Conservation (phyloP, 2,329 filamentous ascomycete genomes). For the Fusarium tricinctum region DNA sequence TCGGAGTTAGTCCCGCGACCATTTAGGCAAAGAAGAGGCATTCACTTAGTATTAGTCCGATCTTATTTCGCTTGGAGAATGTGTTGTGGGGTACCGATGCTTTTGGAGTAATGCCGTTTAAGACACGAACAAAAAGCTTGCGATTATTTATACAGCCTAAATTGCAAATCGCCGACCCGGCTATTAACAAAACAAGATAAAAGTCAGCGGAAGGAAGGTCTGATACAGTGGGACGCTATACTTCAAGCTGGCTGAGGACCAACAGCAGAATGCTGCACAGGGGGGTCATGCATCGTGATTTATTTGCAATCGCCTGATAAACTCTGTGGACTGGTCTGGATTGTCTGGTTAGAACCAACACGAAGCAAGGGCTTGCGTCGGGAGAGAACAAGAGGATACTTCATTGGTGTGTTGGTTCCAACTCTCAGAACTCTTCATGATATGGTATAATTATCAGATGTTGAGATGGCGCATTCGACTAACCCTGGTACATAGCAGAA, state of each 20-base stretch:
- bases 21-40: background rate
- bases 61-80: background rate
- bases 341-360: background rate
- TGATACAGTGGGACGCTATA: background rate
- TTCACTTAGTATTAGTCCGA: background rate
- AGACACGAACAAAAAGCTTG: background rate
- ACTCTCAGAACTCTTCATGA: too few relatives aligned
- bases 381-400: background rate
- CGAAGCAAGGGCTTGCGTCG: background rate
- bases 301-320: background rate
- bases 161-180: background rate
- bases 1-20: background rate
- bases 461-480: too few relatives aligned
- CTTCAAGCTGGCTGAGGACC: background rate
- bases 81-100: background rate
- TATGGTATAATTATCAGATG: too few relatives aligned
- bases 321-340: background rate
- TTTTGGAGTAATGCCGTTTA: background rate
- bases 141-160: background rate
- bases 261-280: background rate
- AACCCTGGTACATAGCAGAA: too few relatives aligned
- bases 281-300: background rate
- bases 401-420: background rate
- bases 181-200: background rate
- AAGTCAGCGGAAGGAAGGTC: background rate